Evolutionary conservation across 2,329 filamentous ascomycete genomes (phyloP), one percentile per base, ranked within the genome.

Genomic region (Penicillium frequentans): DNA sequence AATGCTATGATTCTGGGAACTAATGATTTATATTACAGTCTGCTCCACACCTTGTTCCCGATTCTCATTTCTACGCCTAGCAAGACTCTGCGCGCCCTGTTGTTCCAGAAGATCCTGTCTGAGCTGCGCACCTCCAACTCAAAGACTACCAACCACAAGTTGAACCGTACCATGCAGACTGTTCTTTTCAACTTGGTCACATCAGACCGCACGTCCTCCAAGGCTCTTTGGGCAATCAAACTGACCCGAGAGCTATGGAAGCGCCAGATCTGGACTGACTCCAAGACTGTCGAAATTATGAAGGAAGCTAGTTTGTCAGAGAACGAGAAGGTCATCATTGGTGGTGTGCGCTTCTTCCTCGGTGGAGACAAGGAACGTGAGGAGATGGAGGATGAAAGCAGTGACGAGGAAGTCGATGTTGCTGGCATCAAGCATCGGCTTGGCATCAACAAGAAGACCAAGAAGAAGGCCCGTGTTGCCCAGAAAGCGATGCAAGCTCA

Each of bases 231-330:
- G 95, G 92, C 95, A 3, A 91, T 97, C 59, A 97, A 97, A 75
- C 84, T 99, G 62, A 96, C 93, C 4, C 85, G 93, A 60, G 95
- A 99, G 78, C 81, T 99, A 70, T 99, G 95, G 95, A 96, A 93
- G 77, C 85, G 93, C 47, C 93, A 97, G 67, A 88, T 98, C 62
- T 99, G 95, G 95, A 91, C 90, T 10, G 95, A 99, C 68, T 86
- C 92, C 2, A 95, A 93, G 73, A 88, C 93, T 0, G 95, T 98
- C n/a, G 92, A 96, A 69, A 90, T 98, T 63, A 98, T 99, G 93
- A 96, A 96, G 77, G 90, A 96, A 76, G 92, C 93, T 0, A 87
- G 89, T 54, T 78, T 99, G 55, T 87, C 91, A 3, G 89, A 96
- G 51, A 96, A 97, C 66, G 91, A 96, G 67, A 99, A 99, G 77